These are phyloP conservation scores for Cytospora schulzeri DNA, from an alignment of 2,329 filamentous ascomycete species.

Conservation along the genomic window DNA sequence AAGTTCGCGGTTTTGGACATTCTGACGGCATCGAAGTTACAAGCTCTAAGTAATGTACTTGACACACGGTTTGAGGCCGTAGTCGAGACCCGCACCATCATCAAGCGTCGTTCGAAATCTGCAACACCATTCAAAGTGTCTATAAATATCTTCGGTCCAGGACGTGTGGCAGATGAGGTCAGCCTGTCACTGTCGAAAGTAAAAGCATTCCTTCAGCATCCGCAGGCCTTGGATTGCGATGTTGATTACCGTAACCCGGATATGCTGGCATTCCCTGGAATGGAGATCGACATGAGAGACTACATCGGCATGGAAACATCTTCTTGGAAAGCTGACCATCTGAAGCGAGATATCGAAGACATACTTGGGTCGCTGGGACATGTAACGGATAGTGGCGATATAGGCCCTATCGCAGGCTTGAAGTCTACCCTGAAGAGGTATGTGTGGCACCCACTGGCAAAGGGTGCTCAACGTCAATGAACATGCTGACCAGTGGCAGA, in stretches of 20 bases:
- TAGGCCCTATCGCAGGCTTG: not conserved
- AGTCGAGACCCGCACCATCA: not conserved
- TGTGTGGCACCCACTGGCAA: too few species aligned
- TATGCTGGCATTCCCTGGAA: not conserved
- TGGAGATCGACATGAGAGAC: not conserved
- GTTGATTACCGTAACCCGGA: constrained; percentile 8
- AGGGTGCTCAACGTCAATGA: too few species aligned
- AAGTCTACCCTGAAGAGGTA: not conserved
- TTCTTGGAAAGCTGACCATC: not conserved
- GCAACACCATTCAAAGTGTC: not conserved
- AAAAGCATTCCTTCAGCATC: not conserved
- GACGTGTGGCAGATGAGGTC: not conserved
- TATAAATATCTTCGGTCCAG: constrained; percentile 3
- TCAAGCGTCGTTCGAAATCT: not conserved
- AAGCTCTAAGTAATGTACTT: not conserved
- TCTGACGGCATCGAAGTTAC: not conserved
- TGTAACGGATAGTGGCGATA: not conserved
- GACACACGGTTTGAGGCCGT: not conserved
- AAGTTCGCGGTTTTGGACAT: not conserved
- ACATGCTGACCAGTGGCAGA: too few species aligned
- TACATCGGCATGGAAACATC: not conserved
- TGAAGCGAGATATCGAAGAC: not conserved
- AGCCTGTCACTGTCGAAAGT: not conserved
- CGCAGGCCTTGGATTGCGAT: not conserved
- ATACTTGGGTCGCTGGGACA: not conserved